A percentile compares a stretch with the other conserved stretches of the same genome.
phyloP scores from a whole-genome alignment of 345 rosid genomes.

The Eutrema heterophyllum region DNA sequence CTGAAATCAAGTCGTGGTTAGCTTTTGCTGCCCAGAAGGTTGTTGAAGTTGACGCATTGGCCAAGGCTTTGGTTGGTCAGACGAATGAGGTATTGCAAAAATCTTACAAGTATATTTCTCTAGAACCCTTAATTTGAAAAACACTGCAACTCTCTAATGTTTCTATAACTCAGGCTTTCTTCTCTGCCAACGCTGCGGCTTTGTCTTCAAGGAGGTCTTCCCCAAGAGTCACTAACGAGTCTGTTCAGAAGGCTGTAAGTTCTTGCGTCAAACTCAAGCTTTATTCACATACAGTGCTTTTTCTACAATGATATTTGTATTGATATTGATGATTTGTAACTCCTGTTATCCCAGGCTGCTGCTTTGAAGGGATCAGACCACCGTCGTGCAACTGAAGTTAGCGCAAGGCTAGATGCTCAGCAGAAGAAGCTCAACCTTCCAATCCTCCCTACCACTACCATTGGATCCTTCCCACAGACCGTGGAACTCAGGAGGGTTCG shows the following conservation, averaged over 20 bases:
- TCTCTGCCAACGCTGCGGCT: conserved; percentile 75
- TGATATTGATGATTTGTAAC: background rate
- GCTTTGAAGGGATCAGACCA: conserved; percentile 90
- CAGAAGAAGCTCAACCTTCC: conserved; percentile 98
- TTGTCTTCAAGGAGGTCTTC: conserved; percentile 86
- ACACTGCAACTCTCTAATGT: background rate
- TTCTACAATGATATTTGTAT: background rate
- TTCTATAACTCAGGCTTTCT: conserved; percentile 52
- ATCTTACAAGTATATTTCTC: background rate
- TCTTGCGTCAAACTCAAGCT: conserved; percentile 1
- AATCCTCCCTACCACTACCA: conserved; percentile 91
- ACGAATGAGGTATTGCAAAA: conserved; percentile 61
- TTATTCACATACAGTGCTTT: background rate
- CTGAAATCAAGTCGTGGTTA: conserved; percentile 90
- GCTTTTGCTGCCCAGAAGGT: conserved; percentile 98
- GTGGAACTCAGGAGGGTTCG: conserved; percentile 93
- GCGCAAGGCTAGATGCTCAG: conserved; percentile 84
- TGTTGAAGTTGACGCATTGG: conserved; percentile 88
- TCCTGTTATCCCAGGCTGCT: conserved; percentile 68
- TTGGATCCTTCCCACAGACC: conserved; percentile 97
- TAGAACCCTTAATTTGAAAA: background rate
- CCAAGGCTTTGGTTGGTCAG: conserved; percentile 84
- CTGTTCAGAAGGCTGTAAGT: conserved; percentile 94
- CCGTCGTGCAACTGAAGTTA: conserved; percentile 84
- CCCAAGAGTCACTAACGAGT: conserved; percentile 86